These are phyloP conservation scores for Pachysolen tannophilus DNA, from an alignment of 805 yeast genomes.

Conservation along the genomic window DNA sequence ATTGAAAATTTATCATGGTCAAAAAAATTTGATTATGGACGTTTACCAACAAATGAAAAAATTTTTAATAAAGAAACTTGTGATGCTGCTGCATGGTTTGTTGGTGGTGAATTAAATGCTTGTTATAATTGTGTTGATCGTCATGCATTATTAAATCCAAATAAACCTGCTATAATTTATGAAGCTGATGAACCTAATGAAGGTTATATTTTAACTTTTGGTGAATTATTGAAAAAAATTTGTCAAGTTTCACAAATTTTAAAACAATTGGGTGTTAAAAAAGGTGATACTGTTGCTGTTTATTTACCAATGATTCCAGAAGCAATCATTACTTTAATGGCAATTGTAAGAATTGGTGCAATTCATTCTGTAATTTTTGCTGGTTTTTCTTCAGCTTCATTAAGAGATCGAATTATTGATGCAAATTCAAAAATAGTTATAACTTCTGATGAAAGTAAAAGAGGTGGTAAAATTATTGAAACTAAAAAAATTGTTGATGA, in stretches of 20 bases:
- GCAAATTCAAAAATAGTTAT: conserved; percentile 67
- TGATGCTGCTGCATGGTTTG: conserved; percentile 62
- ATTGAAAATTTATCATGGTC: conserved; percentile 42
- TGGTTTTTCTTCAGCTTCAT: conserved; percentile 69
- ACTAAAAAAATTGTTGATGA: conserved; percentile 81
- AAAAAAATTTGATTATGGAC: conserved; percentile 38
- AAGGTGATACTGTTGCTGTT: conserved; percentile 83
- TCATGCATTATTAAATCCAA: conserved; percentile 64
- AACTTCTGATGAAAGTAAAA: conserved; percentile 74
- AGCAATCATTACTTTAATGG: conserved; percentile 67
- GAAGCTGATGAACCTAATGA: conserved; percentile 76
- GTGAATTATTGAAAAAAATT: conserved; percentile 63
- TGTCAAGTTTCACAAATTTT: conserved; percentile 66
- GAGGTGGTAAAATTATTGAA: conserved; percentile 78
- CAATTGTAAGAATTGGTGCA: conserved; percentile 76
- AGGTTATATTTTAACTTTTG: conserved; percentile 56
- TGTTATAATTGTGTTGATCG: conserved; percentile 77
- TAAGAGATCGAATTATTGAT: conserved; percentile 63
- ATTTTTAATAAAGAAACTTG: conserved; percentile 41
- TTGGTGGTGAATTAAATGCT: conserved; percentile 75
- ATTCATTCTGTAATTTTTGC: conserved; percentile 82
- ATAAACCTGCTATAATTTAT: conserved; percentile 67
- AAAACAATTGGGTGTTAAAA: conserved; percentile 55
- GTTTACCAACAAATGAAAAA: conserved; percentile 33
- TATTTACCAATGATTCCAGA: conserved; percentile 84